Evolutionary conservation across 176 grass and related monocot species (phyloP).

Genomic region (Panicum miliaceum): DNA sequence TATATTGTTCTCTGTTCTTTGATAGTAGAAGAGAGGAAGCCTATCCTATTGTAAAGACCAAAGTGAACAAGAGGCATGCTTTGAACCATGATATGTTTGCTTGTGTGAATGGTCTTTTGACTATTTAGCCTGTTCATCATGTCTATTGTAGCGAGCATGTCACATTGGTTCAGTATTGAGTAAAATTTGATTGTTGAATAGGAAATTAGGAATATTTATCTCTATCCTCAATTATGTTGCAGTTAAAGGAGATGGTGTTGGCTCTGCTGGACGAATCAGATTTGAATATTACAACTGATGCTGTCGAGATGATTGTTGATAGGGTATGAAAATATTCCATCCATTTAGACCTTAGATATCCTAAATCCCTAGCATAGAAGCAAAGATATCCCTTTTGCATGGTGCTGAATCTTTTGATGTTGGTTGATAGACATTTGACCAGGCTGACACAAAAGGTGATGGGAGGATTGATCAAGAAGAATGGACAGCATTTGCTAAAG

Average conservation of each 20-base stretch:
- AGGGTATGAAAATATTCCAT: slow-evolving; percentile 49
- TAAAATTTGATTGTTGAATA: background rate
- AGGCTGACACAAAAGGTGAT: slow-evolving; percentile 52
- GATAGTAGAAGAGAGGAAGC: background rate
- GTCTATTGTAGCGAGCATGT: background rate
- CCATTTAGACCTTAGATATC: background rate
- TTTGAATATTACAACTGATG: slow-evolving; percentile 47
- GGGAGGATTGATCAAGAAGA: slow-evolving; percentile 55
- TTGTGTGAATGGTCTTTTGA: background rate
- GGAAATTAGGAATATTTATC: slow-evolving; percentile 11
- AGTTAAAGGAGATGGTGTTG: slow-evolving; percentile 54
- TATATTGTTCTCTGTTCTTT: background rate
- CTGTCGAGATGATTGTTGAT: slow-evolving; percentile 42
- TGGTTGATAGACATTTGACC: slow-evolving; percentile 49
- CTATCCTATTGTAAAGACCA: background rate
- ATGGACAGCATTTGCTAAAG: slow-evolving; percentile 46
- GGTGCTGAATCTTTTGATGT: slow-evolving; percentile 21
- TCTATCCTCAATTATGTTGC: background rate
- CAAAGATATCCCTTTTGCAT: background rate
- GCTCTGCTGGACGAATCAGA: slow-evolving; percentile 55
- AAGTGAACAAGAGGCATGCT: background rate
- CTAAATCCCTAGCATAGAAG: background rate
- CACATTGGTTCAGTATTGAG: background rate
- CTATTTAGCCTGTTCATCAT: background rate
- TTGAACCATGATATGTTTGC: background rate